A percentile compares a stretch with the other conserved stretches of the same genome.
phyloP scores from a whole-genome alignment of 73 alveolate species.

The Chromera velia region DNA sequence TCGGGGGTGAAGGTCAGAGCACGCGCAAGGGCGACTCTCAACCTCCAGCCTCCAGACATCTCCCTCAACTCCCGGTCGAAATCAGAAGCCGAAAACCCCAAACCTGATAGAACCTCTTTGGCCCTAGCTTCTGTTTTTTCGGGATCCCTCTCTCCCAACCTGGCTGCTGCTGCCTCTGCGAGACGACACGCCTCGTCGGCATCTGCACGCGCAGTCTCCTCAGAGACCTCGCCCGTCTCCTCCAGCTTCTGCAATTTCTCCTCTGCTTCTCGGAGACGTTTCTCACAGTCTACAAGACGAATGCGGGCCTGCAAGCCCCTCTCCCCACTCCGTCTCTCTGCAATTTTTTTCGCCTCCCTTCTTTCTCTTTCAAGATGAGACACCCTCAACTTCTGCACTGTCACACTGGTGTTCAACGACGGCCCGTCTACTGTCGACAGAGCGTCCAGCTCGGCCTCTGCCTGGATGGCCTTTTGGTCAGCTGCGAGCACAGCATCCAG shows the following conservation, averaged over 20 bases:
- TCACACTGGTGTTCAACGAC: too few relatives aligned
- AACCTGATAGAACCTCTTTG: slow-evolving; percentile 48
- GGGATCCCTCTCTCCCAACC: slow-evolving; percentile 73
- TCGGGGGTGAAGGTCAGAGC: slow-evolving; percentile 87
- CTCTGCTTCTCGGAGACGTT: slow-evolving; percentile 68
- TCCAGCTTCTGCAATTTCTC: slow-evolving; percentile 77
- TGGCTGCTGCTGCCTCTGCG: slow-evolving; percentile 43
- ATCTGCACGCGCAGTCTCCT: too few relatives aligned
- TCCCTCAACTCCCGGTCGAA: too few relatives aligned
- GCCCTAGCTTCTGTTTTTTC: slow-evolving; percentile 80
- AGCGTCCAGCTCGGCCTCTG: slow-evolving; percentile 82
- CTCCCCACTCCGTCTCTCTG: too few relatives aligned
- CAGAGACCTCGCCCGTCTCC: slow-evolving; percentile 60
- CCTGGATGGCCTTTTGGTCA: slow-evolving; percentile 74
- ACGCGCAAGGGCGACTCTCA: slow-evolving; percentile 86
- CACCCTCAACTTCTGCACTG: too few relatives aligned
- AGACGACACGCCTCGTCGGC: slow-evolving; percentile 14
- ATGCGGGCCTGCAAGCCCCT: too few relatives aligned
- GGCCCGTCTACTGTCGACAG: too few relatives aligned
- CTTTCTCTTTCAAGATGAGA: too few relatives aligned
- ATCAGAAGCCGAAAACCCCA: slow-evolving; percentile 4
- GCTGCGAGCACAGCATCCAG: slow-evolving; percentile 77
- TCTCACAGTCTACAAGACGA: slow-evolving; percentile 65
- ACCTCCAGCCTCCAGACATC: slow-evolving; percentile 40
- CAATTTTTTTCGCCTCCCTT: too few relatives aligned